These are phyloP conservation scores for Xerophyta viscosa DNA, from an alignment of 106 monocot genomes.

Conservation along the genomic window DNA sequence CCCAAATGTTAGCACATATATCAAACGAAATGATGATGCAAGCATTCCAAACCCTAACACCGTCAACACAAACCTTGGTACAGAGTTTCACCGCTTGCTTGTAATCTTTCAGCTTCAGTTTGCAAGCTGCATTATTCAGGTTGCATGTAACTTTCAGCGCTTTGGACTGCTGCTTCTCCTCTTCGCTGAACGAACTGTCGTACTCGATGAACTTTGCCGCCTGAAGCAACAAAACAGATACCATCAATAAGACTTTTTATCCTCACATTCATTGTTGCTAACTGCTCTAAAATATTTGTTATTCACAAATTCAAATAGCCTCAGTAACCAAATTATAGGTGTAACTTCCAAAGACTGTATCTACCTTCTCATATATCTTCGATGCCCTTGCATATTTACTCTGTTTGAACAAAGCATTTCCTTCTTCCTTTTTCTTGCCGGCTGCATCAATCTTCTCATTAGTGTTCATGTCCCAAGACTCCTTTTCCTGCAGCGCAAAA, in stretches of 20 bases:
- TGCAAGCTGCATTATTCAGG: constrained; percentile 57
- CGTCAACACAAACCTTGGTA: constrained; percentile 44
- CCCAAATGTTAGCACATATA: not conserved
- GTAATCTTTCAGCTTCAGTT: constrained; percentile 45
- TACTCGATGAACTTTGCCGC: constrained; percentile 37
- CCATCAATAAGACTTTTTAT: too few relatives aligned
- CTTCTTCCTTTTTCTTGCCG: constrained; percentile 52
- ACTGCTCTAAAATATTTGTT: too few relatives aligned
- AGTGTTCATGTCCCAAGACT: constrained; percentile 60
- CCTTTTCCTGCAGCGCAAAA: constrained; percentile 82
- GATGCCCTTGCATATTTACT: constrained; percentile 56
- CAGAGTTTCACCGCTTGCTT: constrained; percentile 52
- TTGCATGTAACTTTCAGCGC: constrained; percentile 37
- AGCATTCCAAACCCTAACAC: too few relatives aligned
- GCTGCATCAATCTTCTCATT: constrained; percentile 59
- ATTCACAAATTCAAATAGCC: not conserved
- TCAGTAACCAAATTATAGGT: not conserved
- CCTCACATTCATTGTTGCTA: too few relatives aligned
- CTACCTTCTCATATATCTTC: constrained; percentile 61
- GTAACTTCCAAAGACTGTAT: not conserved
- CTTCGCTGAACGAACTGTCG: constrained; percentile 46
- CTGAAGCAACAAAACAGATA: too few relatives aligned
- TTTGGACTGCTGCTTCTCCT: constrained; percentile 49
- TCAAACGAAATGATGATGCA: not conserved
- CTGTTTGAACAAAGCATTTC: constrained; percentile 39